Percentiles rank a stretch among this genome's conserved stretches.
phyloP scores from a whole-genome alignment of 2,329 filamentous ascomycete species.

The Penicillium sp. region DNA sequence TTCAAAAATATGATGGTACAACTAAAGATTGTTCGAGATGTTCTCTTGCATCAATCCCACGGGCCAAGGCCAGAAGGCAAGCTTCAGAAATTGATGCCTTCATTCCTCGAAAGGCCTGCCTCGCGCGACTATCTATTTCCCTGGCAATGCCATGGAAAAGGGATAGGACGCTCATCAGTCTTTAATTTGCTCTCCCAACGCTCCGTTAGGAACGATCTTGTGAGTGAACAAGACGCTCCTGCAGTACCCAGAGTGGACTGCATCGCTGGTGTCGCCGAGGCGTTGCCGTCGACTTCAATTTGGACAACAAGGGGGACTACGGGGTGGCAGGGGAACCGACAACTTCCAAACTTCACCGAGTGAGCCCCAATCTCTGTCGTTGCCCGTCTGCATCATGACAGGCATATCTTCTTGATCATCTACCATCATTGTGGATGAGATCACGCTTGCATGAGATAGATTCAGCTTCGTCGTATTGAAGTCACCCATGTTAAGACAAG shows the following conservation, averaged over 20 bases:
- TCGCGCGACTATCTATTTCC: conserved; percentile 22
- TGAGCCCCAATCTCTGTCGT: neutral
- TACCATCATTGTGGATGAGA: neutral
- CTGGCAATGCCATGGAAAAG: conserved; percentile 23
- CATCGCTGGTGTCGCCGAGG: conserved; percentile 65
- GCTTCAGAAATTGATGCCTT: conserved; percentile 44
- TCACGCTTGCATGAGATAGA: neutral
- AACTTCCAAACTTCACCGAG: neutral
- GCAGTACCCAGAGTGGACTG: conserved; percentile 72
- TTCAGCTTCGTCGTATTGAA: conserved; percentile 13
- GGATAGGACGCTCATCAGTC: conserved; percentile 31
- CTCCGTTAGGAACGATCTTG: conserved; percentile 80
- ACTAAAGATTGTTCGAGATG: conserved; percentile 40
- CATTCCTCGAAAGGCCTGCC: conserved; percentile 35
- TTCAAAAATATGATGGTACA: neutral
- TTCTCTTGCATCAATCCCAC: conserved; percentile 48
- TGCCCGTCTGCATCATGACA: neutral
- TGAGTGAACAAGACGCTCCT: conserved; percentile 66
- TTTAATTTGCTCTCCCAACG: conserved; percentile 68
- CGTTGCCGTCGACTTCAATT: conserved; percentile 11
- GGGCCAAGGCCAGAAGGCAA: conserved; percentile 21
- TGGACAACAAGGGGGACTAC: neutral
- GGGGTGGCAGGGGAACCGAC: neutral
- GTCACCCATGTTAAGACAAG: conserved; percentile 5
- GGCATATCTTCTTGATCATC: neutral